phyloP scores from a whole-genome alignment of 192 early-diverging fungal species.

The Backusella parvicylindrica region DNA sequence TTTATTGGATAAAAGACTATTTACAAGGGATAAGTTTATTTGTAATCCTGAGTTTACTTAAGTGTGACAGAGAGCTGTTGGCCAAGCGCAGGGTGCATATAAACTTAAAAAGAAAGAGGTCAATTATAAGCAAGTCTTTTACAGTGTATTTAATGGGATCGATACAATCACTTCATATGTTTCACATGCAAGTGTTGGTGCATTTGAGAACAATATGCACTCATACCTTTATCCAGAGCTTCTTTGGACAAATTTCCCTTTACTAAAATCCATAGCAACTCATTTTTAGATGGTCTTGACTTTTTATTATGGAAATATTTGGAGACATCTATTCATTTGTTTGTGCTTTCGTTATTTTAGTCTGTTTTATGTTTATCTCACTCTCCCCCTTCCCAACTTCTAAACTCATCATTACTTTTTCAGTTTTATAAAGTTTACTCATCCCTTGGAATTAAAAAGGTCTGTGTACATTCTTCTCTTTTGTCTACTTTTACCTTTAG shows the following conservation, averaged over 20 bases:
- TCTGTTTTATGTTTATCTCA: neutral
- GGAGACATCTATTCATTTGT: neutral
- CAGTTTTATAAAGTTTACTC: neutral
- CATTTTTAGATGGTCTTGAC: neutral
- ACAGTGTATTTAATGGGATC: neutral
- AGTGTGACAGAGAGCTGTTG: neutral
- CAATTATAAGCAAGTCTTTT: neutral
- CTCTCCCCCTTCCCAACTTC: neutral
- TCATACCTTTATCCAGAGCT: neutral
- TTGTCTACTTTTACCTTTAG: neutral
- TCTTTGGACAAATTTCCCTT: neutral
- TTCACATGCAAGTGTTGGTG: neutral
- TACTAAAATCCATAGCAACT: neutral
- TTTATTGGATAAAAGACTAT: neutral
- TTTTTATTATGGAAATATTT: neutral
- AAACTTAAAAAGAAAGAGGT: neutral
- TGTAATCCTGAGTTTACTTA: neutral
- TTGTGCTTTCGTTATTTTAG: neutral
- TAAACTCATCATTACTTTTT: neutral
- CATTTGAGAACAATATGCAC: neutral
- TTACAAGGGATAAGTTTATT: neutral
- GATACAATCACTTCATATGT: neutral
- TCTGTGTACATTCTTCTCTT: constrained; percentile 3
- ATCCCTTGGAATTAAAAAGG: constrained; percentile 5
- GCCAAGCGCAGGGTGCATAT: constrained; percentile 3